Percentiles rank a stretch among this genome's conserved stretches.
These are phyloP conservation scores for Amanita molliuscula DNA, from an alignment of 768 basidiomycete genomes.

Conservation along the genomic window DNA sequence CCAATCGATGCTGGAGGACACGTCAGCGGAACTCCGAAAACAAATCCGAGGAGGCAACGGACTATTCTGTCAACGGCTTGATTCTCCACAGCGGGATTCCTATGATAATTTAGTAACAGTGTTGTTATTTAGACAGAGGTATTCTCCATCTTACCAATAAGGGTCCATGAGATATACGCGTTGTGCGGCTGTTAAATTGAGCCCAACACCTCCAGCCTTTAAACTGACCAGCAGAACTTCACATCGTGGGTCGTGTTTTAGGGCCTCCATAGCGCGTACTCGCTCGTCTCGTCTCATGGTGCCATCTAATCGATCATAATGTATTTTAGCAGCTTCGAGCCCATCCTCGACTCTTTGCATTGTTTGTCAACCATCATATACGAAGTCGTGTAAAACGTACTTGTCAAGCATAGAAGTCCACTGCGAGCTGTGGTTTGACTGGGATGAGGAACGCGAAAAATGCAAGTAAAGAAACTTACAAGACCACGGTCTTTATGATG, in stretches of 20 bases:
- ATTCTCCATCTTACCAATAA: constrained; percentile 58
- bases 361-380: constrained; percentile 8
- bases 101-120: constrained; percentile 17
- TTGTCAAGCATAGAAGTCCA: constrained; percentile 95
- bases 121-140: no score
- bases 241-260: constrained; percentile 82
- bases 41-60: constrained; percentile 16
- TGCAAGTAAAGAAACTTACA: constrained; percentile 45
- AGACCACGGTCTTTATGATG: constrained; percentile 85
- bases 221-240: constrained; percentile 95
- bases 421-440: constrained; percentile 53
- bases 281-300: constrained; percentile 98
- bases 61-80: constrained; percentile 98
- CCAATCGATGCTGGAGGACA: constrained; percentile 76
- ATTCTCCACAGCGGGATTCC: constrained; percentile 96
- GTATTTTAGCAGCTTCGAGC: constrained; percentile 70
- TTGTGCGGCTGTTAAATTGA: constrained; percentile 91
- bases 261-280: constrained; percentile 80
- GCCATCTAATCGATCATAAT: constrained; percentile 88
- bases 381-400: constrained; percentile 26
- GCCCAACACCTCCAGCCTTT: constrained; percentile 93
- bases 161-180: constrained; percentile 96
- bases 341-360: constrained; percentile 75
- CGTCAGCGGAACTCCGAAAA: neutral
- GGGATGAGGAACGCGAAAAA: constrained; percentile 9